Evolutionary conservation across 352 stramenopile species (phyloP).

Genomic region (Pythium chondricola): DNA sequence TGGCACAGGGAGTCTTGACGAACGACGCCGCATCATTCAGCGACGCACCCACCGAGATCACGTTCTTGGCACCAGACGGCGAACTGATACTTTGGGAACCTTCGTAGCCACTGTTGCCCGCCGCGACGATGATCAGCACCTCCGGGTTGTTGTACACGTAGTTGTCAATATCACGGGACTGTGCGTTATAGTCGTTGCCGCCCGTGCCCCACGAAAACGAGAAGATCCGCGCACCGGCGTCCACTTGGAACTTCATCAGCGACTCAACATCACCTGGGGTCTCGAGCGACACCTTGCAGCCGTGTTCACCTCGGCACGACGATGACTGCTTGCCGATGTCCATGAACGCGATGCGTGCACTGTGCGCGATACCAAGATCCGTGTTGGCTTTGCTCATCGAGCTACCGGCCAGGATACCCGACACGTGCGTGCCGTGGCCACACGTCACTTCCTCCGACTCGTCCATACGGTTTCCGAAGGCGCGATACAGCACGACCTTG

Average conservation of each 20-base stretch:
- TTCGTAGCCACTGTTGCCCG: conserved; percentile 76
- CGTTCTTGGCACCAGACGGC: conserved; percentile 79
- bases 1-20: conserved; percentile 35
- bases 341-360: conserved; percentile 83
- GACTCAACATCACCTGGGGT: conserved; percentile 37
- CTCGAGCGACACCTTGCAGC: conserved; percentile 37
- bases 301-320: conserved; percentile 26
- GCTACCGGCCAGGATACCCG: conserved; percentile 67
- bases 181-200: conserved; percentile 54
- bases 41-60: conserved; percentile 71
- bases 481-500: conserved; percentile 82
- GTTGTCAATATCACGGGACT: conserved; percentile 50
- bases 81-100: conserved; percentile 50
- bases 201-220: conserved; percentile 68
- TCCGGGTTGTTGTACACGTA: conserved; percentile 79
- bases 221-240: conserved; percentile 49
- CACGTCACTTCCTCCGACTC: conserved; percentile 54
- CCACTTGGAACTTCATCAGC: conserved; percentile 54
- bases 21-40: conserved; percentile 51
- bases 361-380: conserved; percentile 69
- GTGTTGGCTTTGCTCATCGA: conserved; percentile 28
- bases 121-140: conserved; percentile 73
- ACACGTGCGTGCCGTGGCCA: conserved; percentile 87
- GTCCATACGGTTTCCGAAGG: conserved; percentile 65
- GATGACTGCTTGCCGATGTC: conserved; percentile 69